A percentile compares a stretch with the other conserved stretches of the same genome.
Evolutionary conservation across 768 basidiomycete genomes (phyloP).

Genomic region (Pholiota molesta): DNA sequence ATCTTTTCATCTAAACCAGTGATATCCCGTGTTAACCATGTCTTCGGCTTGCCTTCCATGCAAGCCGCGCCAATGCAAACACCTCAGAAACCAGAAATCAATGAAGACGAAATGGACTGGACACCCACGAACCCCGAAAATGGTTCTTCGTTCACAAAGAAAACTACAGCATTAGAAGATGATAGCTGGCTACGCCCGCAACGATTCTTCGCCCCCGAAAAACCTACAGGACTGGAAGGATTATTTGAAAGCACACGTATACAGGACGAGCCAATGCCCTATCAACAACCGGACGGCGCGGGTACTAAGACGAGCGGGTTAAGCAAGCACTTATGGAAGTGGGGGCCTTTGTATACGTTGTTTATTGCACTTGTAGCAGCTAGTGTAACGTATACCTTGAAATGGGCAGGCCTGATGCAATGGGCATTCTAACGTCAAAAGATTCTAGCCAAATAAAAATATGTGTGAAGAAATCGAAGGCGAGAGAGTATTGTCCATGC

Average conservation of each 20-base stretch:
- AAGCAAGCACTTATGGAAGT: conserved; percentile 30
- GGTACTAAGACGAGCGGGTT: conserved; percentile 9
- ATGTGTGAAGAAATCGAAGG: neutral
- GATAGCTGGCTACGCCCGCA: conserved; percentile 67
- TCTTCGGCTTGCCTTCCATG: conserved; percentile 76
- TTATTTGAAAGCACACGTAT: conserved; percentile 66
- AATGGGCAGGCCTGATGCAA: conserved; percentile 15
- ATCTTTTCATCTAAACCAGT: conserved; percentile 69
- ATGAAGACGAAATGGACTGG: conserved; percentile 62
- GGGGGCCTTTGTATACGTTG: conserved; percentile 39
- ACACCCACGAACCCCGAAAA: conserved; percentile 51
- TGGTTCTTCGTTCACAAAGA: conserved; percentile 24
- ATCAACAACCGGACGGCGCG: conserved; percentile 4
- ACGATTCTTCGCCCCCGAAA: conserved; percentile 76
- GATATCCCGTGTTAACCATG: conserved; percentile 46
- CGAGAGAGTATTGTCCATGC: neutral
- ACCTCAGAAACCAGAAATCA: conserved; percentile 36
- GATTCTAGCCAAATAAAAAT: conserved; percentile 3
- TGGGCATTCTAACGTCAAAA: conserved; percentile 13
- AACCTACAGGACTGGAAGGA: conserved; percentile 75
- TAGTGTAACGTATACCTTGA: conserved; percentile 17
- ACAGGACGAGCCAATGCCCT: conserved; percentile 44
- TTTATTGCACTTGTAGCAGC: conserved; percentile 23
- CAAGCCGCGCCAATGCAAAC: conserved; percentile 31
- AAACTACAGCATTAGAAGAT: conserved; percentile 35